Conservation (phyloP, 305 asterid genomes). For the Solanum hybrid region DNA sequence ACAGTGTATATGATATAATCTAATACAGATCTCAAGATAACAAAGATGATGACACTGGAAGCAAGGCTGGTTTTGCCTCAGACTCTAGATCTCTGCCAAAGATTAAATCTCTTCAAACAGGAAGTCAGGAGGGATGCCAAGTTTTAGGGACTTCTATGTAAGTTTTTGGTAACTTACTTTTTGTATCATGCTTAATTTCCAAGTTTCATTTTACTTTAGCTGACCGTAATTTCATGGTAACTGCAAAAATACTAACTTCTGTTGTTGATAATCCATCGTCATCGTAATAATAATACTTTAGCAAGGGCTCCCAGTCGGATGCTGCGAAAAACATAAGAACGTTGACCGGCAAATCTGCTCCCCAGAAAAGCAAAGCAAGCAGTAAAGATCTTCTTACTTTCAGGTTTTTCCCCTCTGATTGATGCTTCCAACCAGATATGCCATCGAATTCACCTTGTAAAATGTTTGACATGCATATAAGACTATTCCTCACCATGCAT, state of each 20-base stretch:
- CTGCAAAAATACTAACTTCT: background rate
- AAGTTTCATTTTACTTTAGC: background rate
- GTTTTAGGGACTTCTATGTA: constrained; percentile 28
- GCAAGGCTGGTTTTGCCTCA: constrained; percentile 28
- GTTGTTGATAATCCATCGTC: background rate
- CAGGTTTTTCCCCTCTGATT: constrained; percentile 30
- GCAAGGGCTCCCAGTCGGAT: constrained; percentile 18
- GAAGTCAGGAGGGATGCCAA: constrained; percentile 28
- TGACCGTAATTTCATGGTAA: background rate
- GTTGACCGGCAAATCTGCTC: constrained; percentile 21
- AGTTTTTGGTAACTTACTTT: constrained; percentile 14
- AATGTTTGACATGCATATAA: background rate
- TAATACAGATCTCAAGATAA: constrained; percentile 27
- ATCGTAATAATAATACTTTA: constrained; percentile 17
- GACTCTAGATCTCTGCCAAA: constrained; percentile 23
- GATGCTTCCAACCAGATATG: background rate
- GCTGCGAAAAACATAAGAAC: constrained; percentile 12
- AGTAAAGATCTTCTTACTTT: constrained; percentile 24
- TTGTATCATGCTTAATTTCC: constrained; percentile 7
- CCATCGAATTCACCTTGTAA: background rate
- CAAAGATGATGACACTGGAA: constrained; percentile 19
- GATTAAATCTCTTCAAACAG: constrained; percentile 29
- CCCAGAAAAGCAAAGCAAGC: constrained; percentile 20
- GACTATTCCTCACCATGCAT: background rate
- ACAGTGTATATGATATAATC: constrained; percentile 6